Conservation (phyloP, 352 stramenopile species). For the Discostella stelligera region DNA sequence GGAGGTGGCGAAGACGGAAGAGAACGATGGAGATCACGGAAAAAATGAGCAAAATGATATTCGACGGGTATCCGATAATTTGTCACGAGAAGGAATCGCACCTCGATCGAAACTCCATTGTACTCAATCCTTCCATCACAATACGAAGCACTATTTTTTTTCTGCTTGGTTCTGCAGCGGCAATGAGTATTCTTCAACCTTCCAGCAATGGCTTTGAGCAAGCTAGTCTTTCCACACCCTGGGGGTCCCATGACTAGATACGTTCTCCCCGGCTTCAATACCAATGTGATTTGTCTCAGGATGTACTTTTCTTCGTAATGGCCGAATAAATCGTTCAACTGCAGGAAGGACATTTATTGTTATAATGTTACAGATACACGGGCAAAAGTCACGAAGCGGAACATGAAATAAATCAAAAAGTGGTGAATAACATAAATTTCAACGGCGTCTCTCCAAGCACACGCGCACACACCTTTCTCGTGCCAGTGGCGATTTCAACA, state of each 20-base stretch:
- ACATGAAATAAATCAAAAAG: neutral
- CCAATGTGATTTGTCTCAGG: slow-evolving; percentile 50
- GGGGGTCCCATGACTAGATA: slow-evolving; percentile 68
- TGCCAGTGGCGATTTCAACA: slow-evolving; percentile 23
- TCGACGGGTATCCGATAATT: neutral
- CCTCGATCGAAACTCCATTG: slow-evolving; percentile 60
- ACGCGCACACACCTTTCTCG: slow-evolving; percentile 18
- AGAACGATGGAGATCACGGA: neutral
- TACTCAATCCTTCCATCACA: slow-evolving; percentile 58
- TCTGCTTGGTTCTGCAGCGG: no score
- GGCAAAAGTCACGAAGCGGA: neutral
- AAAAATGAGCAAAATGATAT: no score
- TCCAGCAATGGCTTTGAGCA: slow-evolving; percentile 62
- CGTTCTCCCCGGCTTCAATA: slow-evolving; percentile 53
- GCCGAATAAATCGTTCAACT: slow-evolving; percentile 37
- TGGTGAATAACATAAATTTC: neutral
- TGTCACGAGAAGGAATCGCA: slow-evolving; percentile 11
- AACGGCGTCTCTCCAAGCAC: neutral
- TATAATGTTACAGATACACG: neutral
- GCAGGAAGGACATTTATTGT: neutral
- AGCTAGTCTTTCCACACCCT: slow-evolving; percentile 64
- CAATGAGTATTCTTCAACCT: slow-evolving; percentile 24
- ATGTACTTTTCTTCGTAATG: slow-evolving; percentile 53
- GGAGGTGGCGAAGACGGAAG: no score
- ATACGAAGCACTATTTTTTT: slow-evolving; percentile 7